Evolutionary conservation across 2,329 filamentous ascomycete genomes (phyloP), one percentile per base, ranked within the genome.

Genomic region (Botryotinia convoluta): DNA sequence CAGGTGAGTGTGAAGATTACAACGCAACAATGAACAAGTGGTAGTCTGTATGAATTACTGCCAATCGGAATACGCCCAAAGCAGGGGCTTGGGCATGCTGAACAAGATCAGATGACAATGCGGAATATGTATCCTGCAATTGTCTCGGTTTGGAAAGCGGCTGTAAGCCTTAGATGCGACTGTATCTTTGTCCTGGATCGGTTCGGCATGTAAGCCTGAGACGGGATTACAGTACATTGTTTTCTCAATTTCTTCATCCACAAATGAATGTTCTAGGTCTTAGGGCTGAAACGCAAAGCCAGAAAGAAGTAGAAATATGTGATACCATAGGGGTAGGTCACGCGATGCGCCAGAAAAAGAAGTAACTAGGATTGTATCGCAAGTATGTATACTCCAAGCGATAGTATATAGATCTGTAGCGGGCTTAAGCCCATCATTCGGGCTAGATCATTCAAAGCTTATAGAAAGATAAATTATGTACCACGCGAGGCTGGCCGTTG

Each of bases 401-500:
- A 37, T 37, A 37, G 44, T 48, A 16, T 9, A 18, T n/a, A 54
- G 26, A 68, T 68, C 64, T 68, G 45, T 37, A 39, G 45, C 45
- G 32, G 45, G 35, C 8, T 54, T 45, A 22, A 63, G 37, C n/a
- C 44, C 32, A 54, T 42, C 16, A 29, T 51, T 54, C 39, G 35
- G 48, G 35, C 64, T 68, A 37, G 39, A 45, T 35, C 39, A 35
- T 48, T 48, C 42, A 48, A 65, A 8, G 48, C 48, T 69, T 42
- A 42, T 32, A 32, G 12, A 16, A 39, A 59, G 39, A 57, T 10
- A 32, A 69, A 32, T 32, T 9, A 32, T 69, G 65, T 57, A 57
- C 65, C 35, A 59, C 65, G 5, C 35, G 37, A 69, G 48, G 65
- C 37, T 69, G 65, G 29, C 65, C 48, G 65, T 57, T 69, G 65